Conservation (phyloP, 306 rosid species). For the barrel medic (Medicago truncatula) region DNA sequence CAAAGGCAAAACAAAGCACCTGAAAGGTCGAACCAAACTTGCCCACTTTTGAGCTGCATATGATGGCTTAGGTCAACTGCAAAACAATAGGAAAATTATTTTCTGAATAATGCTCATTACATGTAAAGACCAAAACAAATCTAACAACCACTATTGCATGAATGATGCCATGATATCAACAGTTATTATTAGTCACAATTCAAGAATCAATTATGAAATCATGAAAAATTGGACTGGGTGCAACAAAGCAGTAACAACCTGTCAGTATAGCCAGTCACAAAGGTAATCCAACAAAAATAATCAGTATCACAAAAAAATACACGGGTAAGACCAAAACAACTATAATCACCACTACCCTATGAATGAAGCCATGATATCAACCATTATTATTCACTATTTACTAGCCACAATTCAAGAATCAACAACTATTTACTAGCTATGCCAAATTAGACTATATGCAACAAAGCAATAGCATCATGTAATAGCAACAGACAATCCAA, state of each 20-base stretch:
- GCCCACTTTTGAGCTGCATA: constrained; percentile 66
- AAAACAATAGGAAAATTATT: constrained; percentile 3
- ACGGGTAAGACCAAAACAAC: no score
- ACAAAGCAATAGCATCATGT: no score
- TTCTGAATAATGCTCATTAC: neutral
- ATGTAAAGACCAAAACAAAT: neutral
- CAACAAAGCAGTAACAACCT: neutral
- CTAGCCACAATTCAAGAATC: no score
- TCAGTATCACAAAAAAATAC: constrained; percentile 1
- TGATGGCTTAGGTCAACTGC: constrained; percentile 75
- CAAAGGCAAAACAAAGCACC: constrained; percentile 49
- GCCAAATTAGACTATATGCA: no score
- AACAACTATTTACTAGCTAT: no score
- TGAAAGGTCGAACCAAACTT: constrained; percentile 79
- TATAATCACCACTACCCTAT: no score
- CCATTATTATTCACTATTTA: no score
- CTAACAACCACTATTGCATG: neutral
- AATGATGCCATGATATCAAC: neutral
- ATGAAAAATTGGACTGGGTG: neutral
- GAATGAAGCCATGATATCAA: no score
- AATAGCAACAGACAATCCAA: neutral
- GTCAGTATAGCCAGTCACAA: neutral
- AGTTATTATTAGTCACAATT: neutral
- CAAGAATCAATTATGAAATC: neutral
- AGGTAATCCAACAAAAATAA: neutral